Evolutionary conservation across 768 basidiomycete species (phyloP).

Genomic region (Hemileccinum impolitum): DNA sequence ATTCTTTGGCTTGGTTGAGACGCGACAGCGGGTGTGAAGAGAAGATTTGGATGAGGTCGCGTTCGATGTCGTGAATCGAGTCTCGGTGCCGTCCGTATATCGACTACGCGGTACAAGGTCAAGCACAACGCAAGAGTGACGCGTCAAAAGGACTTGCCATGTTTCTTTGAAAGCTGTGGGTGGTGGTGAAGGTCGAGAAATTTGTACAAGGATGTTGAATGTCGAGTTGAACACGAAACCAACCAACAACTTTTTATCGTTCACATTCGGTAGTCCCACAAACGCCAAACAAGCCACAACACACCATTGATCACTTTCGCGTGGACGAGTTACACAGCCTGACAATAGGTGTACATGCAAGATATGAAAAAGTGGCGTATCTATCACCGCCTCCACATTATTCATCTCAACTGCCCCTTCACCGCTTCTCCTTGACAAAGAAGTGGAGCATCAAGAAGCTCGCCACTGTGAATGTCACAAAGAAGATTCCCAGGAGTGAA

Average conservation of each 20-base stretch:
- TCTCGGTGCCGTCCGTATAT: slow-evolving; percentile 60
- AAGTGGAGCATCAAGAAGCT: slow-evolving; percentile 83
- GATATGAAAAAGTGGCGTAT: neutral
- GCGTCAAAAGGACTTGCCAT: slow-evolving; percentile 24
- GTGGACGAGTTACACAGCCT: neutral
- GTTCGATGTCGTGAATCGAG: slow-evolving; percentile 68
- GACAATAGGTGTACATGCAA: neutral
- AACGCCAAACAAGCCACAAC: slow-evolving; percentile 21
- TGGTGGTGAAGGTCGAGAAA: neutral
- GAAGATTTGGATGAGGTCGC: slow-evolving; percentile 66
- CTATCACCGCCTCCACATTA: neutral
- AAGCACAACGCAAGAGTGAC: slow-evolving; percentile 1
- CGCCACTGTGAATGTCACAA: slow-evolving; percentile 68
- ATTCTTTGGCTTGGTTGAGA: slow-evolving; percentile 54
- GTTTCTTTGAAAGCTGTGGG: slow-evolving; percentile 9
- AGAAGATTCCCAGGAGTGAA: slow-evolving; percentile 79
- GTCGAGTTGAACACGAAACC: slow-evolving; percentile 4
- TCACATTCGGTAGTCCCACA: slow-evolving; percentile 16
- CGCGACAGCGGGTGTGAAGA: slow-evolving; percentile 58
- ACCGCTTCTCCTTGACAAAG: slow-evolving; percentile 77
- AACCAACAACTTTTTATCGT: slow-evolving; percentile 2
- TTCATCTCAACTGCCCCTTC: slow-evolving; percentile 7
- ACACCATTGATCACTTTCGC: neutral
- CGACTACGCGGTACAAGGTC: slow-evolving; percentile 21
- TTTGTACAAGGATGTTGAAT: neutral